A percentile compares a stretch with the other conserved stretches of the same genome.
Conservation (phyloP, 106 monocot species). For the Dactylorhiza incarnata region DNA sequence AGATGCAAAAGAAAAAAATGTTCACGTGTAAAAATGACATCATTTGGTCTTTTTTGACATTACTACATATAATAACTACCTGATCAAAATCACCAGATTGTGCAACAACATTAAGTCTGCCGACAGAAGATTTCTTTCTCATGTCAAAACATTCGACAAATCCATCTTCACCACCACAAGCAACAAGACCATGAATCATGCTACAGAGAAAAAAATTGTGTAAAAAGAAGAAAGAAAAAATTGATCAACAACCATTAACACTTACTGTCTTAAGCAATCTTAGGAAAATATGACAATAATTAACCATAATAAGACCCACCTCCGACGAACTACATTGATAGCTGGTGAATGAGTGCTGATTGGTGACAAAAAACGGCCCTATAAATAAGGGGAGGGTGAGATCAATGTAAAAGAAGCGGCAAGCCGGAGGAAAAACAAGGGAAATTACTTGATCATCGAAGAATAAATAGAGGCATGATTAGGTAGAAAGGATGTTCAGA, state of each 20-base stretch:
- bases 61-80: slow-evolving; percentile 22
- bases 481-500: not conserved
- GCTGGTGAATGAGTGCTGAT: slow-evolving; percentile 75
- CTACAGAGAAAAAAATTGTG: slow-evolving; percentile 21
- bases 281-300: not conserved
- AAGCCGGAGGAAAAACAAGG: not conserved
- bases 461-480: not conserved
- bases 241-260: not conserved
- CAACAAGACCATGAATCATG: slow-evolving; percentile 83
- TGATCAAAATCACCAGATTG: slow-evolving; percentile 47
- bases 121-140: slow-evolving; percentile 77
- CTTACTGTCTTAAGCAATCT: not conserved
- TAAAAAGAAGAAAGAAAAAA: slow-evolving; percentile 10
- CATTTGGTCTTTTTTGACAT: not conserved
- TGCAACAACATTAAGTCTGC: slow-evolving; percentile 51
- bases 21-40: slow-evolving; percentile 4
- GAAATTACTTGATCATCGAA: not conserved
- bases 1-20: slow-evolving; percentile 9
- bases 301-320: slow-evolving; percentile 25
- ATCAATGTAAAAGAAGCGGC: not conserved
- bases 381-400: not conserved
- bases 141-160: slow-evolving; percentile 90
- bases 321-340: slow-evolving; percentile 82
- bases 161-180: slow-evolving; percentile 97
- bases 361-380: slow-evolving; percentile 84